Evolutionary conservation across 306 rosid species (phyloP).

Genomic region (Citrullus amarus): DNA sequence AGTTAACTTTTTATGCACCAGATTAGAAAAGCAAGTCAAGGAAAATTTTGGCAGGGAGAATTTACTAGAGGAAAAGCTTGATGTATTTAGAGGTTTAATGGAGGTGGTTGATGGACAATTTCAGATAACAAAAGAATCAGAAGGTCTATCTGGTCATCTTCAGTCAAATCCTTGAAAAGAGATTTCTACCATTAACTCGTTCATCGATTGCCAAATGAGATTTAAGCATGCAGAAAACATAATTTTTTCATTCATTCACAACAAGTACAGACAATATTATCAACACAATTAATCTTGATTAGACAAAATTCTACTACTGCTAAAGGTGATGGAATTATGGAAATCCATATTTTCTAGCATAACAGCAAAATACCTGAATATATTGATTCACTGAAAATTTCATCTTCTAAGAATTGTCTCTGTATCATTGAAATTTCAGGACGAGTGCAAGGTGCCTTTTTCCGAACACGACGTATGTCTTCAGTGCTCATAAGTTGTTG

Average conservation of each 20-base stretch:
- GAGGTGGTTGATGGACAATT: background rate
- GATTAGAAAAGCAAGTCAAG: background rate
- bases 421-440: constrained; percentile 75
- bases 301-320: background rate
- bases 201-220: background rate
- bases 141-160: background rate
- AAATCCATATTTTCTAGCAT: background rate
- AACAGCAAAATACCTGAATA: constrained; percentile 39
- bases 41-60: background rate
- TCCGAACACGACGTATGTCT: constrained; percentile 84
- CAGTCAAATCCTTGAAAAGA: background rate
- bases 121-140: background rate
- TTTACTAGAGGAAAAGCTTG: background rate
- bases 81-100: background rate
- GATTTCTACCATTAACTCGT: background rate
- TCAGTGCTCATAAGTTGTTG: constrained; percentile 81
- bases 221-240: background rate
- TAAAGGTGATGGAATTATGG: background rate
- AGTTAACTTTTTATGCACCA: background rate
- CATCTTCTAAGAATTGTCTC: constrained; percentile 78
- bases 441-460: constrained; percentile 86
- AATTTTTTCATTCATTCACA: background rate
- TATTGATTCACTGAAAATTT: constrained; percentile 55
- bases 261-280: background rate
- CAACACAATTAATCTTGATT: background rate